Evolutionary conservation across 1,284 basidiomycete genomes (phyloP), one percentile per base, ranked within the genome.

Genomic region (Trichosporon coremiiforme): DNA sequence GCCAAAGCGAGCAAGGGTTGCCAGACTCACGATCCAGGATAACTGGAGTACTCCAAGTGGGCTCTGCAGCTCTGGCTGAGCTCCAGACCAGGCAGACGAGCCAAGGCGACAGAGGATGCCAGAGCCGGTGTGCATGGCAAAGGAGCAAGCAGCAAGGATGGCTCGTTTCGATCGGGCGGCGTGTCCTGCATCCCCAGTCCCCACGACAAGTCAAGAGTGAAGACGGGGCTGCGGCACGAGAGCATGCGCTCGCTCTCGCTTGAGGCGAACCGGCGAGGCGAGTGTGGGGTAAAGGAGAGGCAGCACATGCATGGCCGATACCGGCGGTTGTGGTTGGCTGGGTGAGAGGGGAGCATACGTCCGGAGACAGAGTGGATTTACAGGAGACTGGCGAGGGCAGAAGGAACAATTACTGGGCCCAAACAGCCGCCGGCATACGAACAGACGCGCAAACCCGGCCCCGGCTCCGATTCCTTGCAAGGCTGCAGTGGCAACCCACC

Each of bases 381-480:
- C 45, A 47, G 45, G 45, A 47, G n/a, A n/a, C 45, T 47, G 45
- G 33, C 33, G 25, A 17, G 13, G 29, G 25, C 3, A 31, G 25
- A 57, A 31, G 45, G 45, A 31, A 57, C 25, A 57, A 57, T 57
- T 57, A 29, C 55, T 57, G 25, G 55, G 29, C 55, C 55, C 25
- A 31, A 57, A 57, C 55, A 57, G 55, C 55, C 55, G 55, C 55
- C 55, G 55, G 55, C 55, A 31, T 31, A 57, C 55, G 55, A 31
- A 29, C 55, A 31, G 45, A 47, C 45, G 45, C 45, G 45, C 45
- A 47, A 47, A 47, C 45, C 45, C 45, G 45, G 45, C 45, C 45
- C 45, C 45, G 45, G 45, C 45, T 17, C 45, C 45, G 45, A 17
- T 47, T 47, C 45, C 45, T 47, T 47, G 15, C n/a, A n/a, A n/a